Evolutionary conservation across 495 filamentous ascomycete genomes (phyloP).

Genomic region (Neurospora tetraspora): DNA sequence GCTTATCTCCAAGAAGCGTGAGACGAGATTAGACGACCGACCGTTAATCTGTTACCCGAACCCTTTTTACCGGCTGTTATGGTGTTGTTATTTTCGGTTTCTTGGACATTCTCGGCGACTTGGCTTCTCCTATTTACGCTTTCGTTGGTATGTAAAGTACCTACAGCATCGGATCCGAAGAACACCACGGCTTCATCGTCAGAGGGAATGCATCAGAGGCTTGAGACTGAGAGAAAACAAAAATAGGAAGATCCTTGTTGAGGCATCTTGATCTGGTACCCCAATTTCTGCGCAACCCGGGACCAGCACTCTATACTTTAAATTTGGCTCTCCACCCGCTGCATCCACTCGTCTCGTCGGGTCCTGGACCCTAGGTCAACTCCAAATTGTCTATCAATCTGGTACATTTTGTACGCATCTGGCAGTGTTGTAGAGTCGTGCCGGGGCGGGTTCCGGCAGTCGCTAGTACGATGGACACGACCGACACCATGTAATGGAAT

Average conservation of each 20-base stretch:
- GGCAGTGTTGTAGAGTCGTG: too few relatives aligned
- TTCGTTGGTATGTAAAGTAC: neutral
- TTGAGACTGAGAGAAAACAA: neutral
- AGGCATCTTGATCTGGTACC: neutral
- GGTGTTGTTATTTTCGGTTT: neutral
- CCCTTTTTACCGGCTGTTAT: neutral
- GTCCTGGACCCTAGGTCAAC: neutral
- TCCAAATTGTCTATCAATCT: neutral
- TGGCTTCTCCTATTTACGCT: neutral
- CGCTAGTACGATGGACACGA: neutral
- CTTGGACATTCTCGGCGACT: neutral
- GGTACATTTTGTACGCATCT: neutral
- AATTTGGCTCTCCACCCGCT: neutral
- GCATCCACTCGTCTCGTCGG: neutral
- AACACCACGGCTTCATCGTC: neutral
- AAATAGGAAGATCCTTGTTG: neutral
- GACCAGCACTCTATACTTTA: neutral
- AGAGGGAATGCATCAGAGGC: neutral
- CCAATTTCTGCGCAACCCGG: neutral
- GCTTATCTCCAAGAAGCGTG: neutral
- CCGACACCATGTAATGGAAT: neutral
- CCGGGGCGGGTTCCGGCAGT: neutral
- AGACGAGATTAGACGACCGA: neutral
- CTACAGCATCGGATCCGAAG: neutral
- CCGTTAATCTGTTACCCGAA: neutral